These are phyloP conservation scores for Saccharomycopsis oosterbeekiorum DNA, from an alignment of 805 yeast species.

Conservation along the genomic window DNA sequence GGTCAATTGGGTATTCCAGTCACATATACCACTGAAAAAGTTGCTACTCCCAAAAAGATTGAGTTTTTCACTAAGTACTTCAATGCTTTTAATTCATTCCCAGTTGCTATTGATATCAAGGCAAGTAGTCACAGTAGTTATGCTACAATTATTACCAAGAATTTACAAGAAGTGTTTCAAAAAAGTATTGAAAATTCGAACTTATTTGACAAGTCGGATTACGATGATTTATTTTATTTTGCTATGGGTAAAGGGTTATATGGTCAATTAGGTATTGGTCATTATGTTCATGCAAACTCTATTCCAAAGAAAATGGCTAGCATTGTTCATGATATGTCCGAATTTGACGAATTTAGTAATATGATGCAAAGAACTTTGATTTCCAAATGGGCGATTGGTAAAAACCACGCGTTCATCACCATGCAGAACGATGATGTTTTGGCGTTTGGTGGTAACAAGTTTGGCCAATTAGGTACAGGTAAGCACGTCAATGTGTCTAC, in stretches of 20 bases:
- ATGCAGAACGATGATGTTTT: conserved; percentile 55
- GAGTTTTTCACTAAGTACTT: conserved; percentile 33
- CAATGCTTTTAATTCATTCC: conserved; percentile 30
- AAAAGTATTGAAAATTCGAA: conserved; percentile 21
- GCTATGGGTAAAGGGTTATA: conserved; percentile 77
- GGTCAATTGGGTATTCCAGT: conserved; percentile 81
- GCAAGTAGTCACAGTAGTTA: conserved; percentile 65
- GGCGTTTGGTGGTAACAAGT: conserved; percentile 77
- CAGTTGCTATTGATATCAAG: conserved; percentile 42
- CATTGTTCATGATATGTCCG: conserved; percentile 32
- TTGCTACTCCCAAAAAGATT: conserved; percentile 59
- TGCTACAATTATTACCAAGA: conserved; percentile 32
- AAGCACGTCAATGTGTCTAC: conserved; percentile 47
- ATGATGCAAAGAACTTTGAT: conserved; percentile 38
- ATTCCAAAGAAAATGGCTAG: conserved; percentile 52
- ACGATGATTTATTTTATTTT: conserved; percentile 31
- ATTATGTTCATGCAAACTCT: conserved; percentile 62
- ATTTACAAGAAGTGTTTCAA: conserved; percentile 24
- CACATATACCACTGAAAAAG: conserved; percentile 51
- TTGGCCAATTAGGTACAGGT: conserved; percentile 81
- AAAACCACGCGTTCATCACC: conserved; percentile 53
- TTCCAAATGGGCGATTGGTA: conserved; percentile 48
- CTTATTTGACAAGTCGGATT: conserved; percentile 21
- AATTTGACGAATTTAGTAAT: conserved; percentile 41
- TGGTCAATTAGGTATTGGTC: conserved; percentile 80